Base-by-base conservation (phyloP, 495 filamentous ascomycete genomes). In the Penicillium cinerascens region DNA sequence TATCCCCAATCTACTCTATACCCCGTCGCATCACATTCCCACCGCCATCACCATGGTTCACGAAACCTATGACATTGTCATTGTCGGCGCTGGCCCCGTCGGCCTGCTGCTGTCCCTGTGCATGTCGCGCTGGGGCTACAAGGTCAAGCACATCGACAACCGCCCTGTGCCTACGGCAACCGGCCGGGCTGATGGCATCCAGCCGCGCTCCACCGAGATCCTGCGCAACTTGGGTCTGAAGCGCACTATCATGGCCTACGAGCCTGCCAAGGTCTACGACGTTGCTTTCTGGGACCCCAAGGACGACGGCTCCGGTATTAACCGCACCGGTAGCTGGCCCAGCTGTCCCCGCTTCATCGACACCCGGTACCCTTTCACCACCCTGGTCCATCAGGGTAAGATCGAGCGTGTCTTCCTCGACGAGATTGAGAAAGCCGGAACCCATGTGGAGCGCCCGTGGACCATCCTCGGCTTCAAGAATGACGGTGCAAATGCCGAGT, bases 71-170 rank as follows among this genome's bases (percentile, higher is more conserved):
- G 86, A 89, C 59, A 82, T 87, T 52, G 89, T 95, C 61, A 91
- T 96, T 60, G 77, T 96, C 50, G 91, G 91, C 52, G 91, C 91
- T 43, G 90, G 91, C 27, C 90, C 91, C n/a, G 89, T 89, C 25
- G 91, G 91, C 37, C 79, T 95, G 47, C 81, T 92, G 61, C 79
- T 96, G 13, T 91, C 87, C n/a, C 87, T 90, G 16, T 91, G 87
- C 69, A 85, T 87, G 55, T 81, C 79, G 41, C 72, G 83, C 63
- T 86, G 81, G 81, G 82, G 82, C 16, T 86, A 85, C 72, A 83
- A 80, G 56, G 83, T 86, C 56, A 86, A 83, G 69, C 78, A 84
- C 58, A 81, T 86, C 56, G 83, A 87, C 65, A 85, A 85, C 61
- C 77, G 83, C 18, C 74, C 81, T 0, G 77, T 81, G 43, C 82